Base-by-base conservation (phyloP, 257 asterid species). In the Ophiorrhiza pumila region DNA sequence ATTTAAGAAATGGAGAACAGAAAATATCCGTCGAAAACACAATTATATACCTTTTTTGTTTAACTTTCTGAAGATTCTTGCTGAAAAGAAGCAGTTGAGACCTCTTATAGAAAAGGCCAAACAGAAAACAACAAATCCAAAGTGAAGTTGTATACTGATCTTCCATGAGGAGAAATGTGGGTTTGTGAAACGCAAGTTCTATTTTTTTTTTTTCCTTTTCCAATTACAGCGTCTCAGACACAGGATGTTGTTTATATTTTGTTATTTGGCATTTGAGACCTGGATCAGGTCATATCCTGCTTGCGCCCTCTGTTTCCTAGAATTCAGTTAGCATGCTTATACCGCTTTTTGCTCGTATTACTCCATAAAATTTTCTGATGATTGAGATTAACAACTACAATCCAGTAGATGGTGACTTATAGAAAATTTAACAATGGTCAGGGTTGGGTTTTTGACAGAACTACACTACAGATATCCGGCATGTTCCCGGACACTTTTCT, bases 21-120 rank as follows among this genome's bases (percentile, higher is more conserved):
- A 95, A 58, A 95, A 92, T 53, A 83, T 89, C 47, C 87, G 98
- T 17, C 75, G 99, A 41, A 95, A 92, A 85, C 99, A 95, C 79
- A 92, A 95, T 63, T 92, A 90, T 65, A 95, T 95, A 23, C 98
- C 98, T 1, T 95, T 95, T 79, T 77, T 95, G 83, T 92, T 92
- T 87, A 95, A 95, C 93, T 95, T 95, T 72, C 75, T 95, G 84
- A 95, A 95, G 95, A 81, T 92, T 67, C 98, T 95, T 71, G 99
- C 99, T n/a, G 99, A 95, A 76, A 95, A 95, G 94, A 90, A 95
- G 90, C 98, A 92, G 89, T 80, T 95, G 88, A 90, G 99, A 82
- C 98, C 99, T 78, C 95, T 95, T 73, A 90, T 95, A 57, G 97
- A 92, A 50, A 95, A 92, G 88, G 99, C 99, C 73, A 92, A 89